Percentiles rank a stretch among this genome's conserved stretches.
Conservation (phyloP, 495 filamentous ascomycete genomes). For the Lasiosphaeria hispida region DNA sequence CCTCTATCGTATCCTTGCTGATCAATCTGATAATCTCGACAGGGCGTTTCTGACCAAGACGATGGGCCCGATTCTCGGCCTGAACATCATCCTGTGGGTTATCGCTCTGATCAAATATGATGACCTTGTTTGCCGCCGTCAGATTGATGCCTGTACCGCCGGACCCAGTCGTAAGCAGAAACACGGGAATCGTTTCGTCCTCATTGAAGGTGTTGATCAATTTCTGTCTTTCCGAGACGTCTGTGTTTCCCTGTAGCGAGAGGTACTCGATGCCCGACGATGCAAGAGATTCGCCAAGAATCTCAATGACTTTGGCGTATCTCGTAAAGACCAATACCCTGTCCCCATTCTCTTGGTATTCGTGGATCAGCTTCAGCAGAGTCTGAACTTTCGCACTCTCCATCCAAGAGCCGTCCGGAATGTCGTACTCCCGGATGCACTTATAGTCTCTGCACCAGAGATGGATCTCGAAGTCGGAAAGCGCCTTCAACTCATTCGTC, state of each 20-base stretch:
- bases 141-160: slow-evolving; percentile 95
- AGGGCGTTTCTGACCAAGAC: slow-evolving; percentile 83
- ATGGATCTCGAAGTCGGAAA: slow-evolving; percentile 81
- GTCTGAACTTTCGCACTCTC: slow-evolving; percentile 85
- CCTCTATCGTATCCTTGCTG: slow-evolving; percentile 81
- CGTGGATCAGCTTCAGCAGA: slow-evolving; percentile 66
- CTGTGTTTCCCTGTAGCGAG: slow-evolving; percentile 80
- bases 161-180: slow-evolving; percentile 88
- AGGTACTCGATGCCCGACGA: slow-evolving; percentile 71
- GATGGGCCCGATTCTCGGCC: slow-evolving; percentile 93
- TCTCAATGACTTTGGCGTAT: slow-evolving; percentile 87
- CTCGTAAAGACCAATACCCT: slow-evolving; percentile 86
- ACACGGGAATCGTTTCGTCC: slow-evolving; percentile 76
- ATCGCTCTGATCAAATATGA: slow-evolving; percentile 94
- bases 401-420: slow-evolving; percentile 81
- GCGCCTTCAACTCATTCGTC: slow-evolving; percentile 65
- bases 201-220: slow-evolving; percentile 83
- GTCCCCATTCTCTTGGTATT: slow-evolving; percentile 79
- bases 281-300: slow-evolving; percentile 78
- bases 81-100: slow-evolving; percentile 97
- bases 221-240: slow-evolving; percentile 77
- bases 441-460: slow-evolving; percentile 70
- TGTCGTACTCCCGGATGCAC: slow-evolving; percentile 65
- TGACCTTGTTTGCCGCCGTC: slow-evolving; percentile 91
- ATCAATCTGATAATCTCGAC: slow-evolving; percentile 85